phyloP scores from a whole-genome alignment of 768 basidiomycete species.

The Guyanaporus albipodus region DNA sequence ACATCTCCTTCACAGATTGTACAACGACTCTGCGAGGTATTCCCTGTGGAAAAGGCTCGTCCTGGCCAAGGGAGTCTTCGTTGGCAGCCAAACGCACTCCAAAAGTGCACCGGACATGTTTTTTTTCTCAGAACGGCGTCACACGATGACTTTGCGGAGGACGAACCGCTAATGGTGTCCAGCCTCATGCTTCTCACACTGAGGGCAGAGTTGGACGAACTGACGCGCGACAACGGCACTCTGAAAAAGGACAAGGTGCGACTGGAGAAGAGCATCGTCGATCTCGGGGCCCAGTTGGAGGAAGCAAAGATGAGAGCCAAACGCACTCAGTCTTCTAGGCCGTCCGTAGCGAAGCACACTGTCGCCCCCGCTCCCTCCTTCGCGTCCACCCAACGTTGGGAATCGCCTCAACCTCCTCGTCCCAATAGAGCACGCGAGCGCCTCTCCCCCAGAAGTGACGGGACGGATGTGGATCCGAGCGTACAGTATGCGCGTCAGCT shows the following conservation, averaged over 20 bases:
- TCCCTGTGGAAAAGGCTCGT: slow-evolving; percentile 39
- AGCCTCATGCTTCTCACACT: slow-evolving; percentile 46
- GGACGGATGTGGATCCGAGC: slow-evolving; percentile 10
- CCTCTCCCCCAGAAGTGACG: neutral
- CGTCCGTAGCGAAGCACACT: neutral
- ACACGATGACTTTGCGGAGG: slow-evolving; percentile 16
- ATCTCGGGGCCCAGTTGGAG: slow-evolving; percentile 10
- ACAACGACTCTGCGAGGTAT: slow-evolving; percentile 38
- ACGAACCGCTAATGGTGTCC: slow-evolving; percentile 40
- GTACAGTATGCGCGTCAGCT: slow-evolving; percentile 26
- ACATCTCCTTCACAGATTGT: slow-evolving; percentile 40
- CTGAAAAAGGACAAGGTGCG: slow-evolving; percentile 18
- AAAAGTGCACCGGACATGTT: slow-evolving; percentile 52
- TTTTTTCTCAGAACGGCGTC: slow-evolving; percentile 37
- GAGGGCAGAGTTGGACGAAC: slow-evolving; percentile 38
- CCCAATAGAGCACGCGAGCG: neutral
- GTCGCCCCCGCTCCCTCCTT: neutral
- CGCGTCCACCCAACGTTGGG: neutral
- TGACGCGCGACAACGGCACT: slow-evolving; percentile 30
- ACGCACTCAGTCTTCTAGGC: neutral
- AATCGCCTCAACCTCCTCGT: neutral
- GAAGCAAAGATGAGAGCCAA: slow-evolving; percentile 7
- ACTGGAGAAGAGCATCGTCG: slow-evolving; percentile 26
- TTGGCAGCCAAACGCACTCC: slow-evolving; percentile 53
- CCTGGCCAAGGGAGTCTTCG: slow-evolving; percentile 38